A percentile compares a stretch with the other conserved stretches of the same genome.
Evolutionary conservation across 257 asterid species (phyloP).

Genomic region (Leonotis leonurus): DNA sequence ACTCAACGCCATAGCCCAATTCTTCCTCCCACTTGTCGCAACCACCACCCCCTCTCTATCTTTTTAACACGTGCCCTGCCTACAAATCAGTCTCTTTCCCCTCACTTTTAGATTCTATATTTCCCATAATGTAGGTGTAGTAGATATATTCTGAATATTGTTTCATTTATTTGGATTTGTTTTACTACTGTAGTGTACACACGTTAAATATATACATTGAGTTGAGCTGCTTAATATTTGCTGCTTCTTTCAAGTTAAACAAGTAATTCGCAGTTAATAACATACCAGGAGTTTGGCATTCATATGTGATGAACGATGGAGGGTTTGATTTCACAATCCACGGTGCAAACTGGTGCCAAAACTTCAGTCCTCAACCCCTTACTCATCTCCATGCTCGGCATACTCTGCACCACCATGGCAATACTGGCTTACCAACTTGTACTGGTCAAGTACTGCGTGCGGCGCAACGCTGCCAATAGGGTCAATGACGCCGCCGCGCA

Average conservation of each 20-base stretch:
- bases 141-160: too few species aligned
- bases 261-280: too few species aligned
- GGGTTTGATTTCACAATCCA: slow-evolving; percentile 25
- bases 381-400: slow-evolving; percentile 37
- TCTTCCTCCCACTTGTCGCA: slow-evolving; percentile 30
- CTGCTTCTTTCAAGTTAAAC: background rate
- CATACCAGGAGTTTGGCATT: background rate
- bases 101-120: too few species aligned
- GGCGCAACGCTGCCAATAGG: slow-evolving; percentile 19
- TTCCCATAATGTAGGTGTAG: background rate
- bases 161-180: too few species aligned
- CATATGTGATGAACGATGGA: slow-evolving; percentile 48
- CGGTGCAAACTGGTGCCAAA: background rate
- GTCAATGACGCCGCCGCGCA: background rate
- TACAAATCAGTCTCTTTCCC: background rate
- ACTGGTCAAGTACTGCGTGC: slow-evolving; percentile 31
- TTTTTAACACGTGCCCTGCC: slow-evolving; percentile 9
- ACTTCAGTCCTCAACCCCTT: slow-evolving; percentile 25
- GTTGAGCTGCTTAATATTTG: background rate
- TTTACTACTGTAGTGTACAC: too few species aligned
- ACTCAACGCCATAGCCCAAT: slow-evolving; percentile 9
- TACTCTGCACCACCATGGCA: slow-evolving; percentile 24
- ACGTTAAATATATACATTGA: background rate
- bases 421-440: slow-evolving; percentile 39
- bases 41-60: background rate